phyloP scores from a whole-genome alignment of 2,329 filamentous ascomycete species.

The Sclerotinia borealis region DNA sequence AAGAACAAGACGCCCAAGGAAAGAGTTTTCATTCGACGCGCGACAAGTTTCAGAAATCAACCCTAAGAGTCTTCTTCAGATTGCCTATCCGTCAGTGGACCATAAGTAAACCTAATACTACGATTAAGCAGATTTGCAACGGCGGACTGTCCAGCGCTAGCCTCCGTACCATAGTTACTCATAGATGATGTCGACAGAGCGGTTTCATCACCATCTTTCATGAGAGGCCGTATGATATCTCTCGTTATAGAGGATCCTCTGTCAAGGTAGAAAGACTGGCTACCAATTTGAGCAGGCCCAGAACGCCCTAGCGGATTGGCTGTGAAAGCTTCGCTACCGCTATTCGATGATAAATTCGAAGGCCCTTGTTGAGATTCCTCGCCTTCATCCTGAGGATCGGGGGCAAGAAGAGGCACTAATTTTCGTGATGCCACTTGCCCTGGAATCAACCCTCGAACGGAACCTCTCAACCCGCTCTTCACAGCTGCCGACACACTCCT shows the following conservation, averaged over 20 bases:
- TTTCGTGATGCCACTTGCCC: neutral
- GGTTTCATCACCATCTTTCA: neutral
- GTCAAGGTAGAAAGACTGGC: neutral
- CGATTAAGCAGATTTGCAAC: neutral
- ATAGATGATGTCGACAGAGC: neutral
- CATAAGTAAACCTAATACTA: neutral
- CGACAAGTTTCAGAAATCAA: neutral
- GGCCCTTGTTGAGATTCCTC: neutral
- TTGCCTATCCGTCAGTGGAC: neutral
- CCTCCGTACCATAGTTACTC: neutral
- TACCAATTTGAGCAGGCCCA: slow-evolving; percentile 4
- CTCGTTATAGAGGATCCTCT: neutral
- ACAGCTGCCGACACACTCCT: neutral
- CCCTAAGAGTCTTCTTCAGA: neutral
- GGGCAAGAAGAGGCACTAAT: neutral
- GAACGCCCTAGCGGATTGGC: neutral
- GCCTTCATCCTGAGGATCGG: neutral
- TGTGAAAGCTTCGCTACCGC: neutral
- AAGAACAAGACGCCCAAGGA: no score
- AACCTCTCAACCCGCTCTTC: neutral
- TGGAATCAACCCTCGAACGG: neutral
- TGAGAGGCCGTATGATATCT: neutral
- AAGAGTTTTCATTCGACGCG: neutral
- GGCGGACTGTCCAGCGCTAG: neutral
- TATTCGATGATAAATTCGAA: neutral